Evolutionary conservation across 768 basidiomycete species (phyloP).

Genomic region (Tricholoma furcatifolium): DNA sequence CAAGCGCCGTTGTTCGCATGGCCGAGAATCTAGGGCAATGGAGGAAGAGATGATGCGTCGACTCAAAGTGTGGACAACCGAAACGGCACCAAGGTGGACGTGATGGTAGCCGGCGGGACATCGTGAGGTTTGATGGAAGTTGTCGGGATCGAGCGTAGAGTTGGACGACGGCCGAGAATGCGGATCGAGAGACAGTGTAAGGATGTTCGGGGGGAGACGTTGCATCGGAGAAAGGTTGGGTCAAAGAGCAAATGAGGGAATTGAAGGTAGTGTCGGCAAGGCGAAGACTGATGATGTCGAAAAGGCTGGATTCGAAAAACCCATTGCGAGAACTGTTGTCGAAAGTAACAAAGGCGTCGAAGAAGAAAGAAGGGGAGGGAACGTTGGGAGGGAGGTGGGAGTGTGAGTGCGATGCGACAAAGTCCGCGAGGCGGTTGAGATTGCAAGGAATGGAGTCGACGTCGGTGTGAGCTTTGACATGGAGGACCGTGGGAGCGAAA

Average conservation of each 20-base stretch:
- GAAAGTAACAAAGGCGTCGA: neutral
- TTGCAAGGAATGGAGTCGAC: neutral
- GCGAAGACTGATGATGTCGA: neutral
- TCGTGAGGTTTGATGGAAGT: neutral
- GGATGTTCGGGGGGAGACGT: neutral
- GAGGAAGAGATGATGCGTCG: neutral
- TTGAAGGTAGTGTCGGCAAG: neutral
- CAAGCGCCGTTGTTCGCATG: neutral
- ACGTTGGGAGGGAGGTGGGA: no score
- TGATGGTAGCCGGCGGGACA: neutral
- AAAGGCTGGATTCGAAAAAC: neutral
- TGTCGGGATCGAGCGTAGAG: no score
- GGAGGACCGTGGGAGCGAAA: neutral
- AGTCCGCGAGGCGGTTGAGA: neutral
- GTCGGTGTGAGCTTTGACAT: neutral
- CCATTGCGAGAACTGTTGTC: neutral
- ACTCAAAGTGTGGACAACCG: neutral
- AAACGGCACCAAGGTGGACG: neutral
- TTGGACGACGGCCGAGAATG: no score
- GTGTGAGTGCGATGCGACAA: neutral
- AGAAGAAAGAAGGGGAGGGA: neutral
- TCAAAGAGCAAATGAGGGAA: no score
- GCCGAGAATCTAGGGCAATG: neutral
- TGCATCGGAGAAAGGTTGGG: neutral
- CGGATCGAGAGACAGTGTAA: neutral